These are phyloP conservation scores for Daphne laureola DNA, from an alignment of 441 rosid genomes.

Conservation along the genomic window DNA sequence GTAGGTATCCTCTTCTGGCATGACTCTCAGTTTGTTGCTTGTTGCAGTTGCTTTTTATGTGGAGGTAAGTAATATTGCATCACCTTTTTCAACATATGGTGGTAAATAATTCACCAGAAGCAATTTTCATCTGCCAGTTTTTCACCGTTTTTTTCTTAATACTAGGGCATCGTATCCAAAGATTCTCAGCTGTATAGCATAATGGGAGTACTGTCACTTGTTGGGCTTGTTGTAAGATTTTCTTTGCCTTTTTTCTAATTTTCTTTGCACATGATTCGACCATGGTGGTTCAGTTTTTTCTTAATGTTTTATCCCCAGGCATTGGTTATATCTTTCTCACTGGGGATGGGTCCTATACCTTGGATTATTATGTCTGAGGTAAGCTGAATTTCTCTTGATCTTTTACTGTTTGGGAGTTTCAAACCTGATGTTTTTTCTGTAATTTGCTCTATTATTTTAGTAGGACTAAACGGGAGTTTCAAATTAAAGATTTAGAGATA, in stretches of 20 bases:
- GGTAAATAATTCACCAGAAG: neutral
- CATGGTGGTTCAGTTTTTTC: conserved; percentile 3
- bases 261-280: conserved; percentile 5
- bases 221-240: conserved; percentile 41
- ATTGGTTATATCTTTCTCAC: conserved; percentile 47
- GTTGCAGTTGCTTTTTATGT: conserved; percentile 35
- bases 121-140: conserved; percentile 5
- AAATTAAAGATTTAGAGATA: too few species aligned
- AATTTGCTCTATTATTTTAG: too few species aligned
- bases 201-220: conserved; percentile 32
- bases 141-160: conserved; percentile 10
- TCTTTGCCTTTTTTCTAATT: conserved; percentile 2
- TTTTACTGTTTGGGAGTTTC: neutral
- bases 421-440: too few species aligned
- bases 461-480: too few species aligned
- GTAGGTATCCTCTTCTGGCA: conserved; percentile 40
- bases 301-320: conserved; percentile 25
- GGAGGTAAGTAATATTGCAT: conserved; percentile 24
- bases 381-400: conserved; percentile 8
- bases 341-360: conserved; percentile 71
- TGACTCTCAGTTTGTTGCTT: conserved; percentile 27
- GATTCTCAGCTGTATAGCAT: conserved; percentile 26
- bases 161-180: conserved; percentile 25
- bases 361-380: conserved; percentile 83
- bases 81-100: conserved; percentile 4